phyloP scores from a whole-genome alignment of 768 basidiomycete species.

The Trametes cubensis region DNA sequence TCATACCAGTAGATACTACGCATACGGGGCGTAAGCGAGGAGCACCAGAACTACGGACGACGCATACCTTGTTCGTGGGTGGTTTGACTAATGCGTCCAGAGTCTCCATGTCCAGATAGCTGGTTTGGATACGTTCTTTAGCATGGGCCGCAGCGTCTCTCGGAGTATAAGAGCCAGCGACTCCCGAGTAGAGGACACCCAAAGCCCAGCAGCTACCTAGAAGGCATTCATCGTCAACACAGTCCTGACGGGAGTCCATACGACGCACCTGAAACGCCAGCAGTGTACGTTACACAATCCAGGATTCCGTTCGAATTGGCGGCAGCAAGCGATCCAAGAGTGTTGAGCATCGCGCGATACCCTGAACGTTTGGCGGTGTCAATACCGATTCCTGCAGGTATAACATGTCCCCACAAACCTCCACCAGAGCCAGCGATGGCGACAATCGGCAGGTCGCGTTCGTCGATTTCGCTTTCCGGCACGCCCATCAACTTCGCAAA shows the following conservation, averaged over 20 bases:
- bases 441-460: conserved; percentile 31
- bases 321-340: conserved; percentile 27
- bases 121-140: conserved; percentile 27
- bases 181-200: conserved; percentile 31
- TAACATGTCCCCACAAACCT: conserved; percentile 16
- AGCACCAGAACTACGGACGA: too few species aligned
- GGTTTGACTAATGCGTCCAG: conserved; percentile 29
- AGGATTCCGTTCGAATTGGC: conserved; percentile 27
- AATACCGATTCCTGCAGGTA: neutral
- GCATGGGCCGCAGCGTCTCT: conserved; percentile 22
- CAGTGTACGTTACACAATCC: conserved; percentile 29
- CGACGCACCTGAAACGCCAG: conserved; percentile 32
- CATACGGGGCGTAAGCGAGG: neutral
- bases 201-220: conserved; percentile 34
- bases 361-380: conserved; percentile 10
- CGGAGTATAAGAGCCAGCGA: conserved; percentile 24
- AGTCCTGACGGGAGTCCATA: neutral
- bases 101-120: conserved; percentile 31
- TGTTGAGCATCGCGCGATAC: conserved; percentile 34
- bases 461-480: conserved; percentile 26
- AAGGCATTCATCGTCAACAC: neutral
- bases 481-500: conserved; percentile 31
- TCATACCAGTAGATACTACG: conserved; percentile 31
- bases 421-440: conserved; percentile 34
- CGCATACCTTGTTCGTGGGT: conserved; percentile 30